Evolutionary conservation across 108 stramenopile species (phyloP), one percentile per base, ranked within the genome.

Genomic region (Fragilaria radians): DNA sequence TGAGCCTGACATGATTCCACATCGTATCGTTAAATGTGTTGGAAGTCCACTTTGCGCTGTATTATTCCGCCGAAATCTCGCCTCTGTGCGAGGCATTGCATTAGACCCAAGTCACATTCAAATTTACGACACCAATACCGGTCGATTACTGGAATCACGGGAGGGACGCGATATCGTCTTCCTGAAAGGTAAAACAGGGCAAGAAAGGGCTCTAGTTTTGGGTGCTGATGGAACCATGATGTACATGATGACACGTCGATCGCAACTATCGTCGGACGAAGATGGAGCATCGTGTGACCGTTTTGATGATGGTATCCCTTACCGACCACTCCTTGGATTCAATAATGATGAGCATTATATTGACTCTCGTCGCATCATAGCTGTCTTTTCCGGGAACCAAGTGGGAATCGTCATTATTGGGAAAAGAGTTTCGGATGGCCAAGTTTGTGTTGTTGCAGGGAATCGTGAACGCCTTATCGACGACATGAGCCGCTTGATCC

Each of bases 121-220:
- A 7, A 28, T 24, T 19, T 25, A 49, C 2, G 46, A 32, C 24
- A 47, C 27, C 9, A 52, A 70, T 23, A 56, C 50, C 7, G 55
- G 56, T 4, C 31, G 9, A 23, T 21, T 28, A 7, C 18, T 55
- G 28, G 50, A 28, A 55, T 29, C 32, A 32, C n/a, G 68, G 22
- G 72, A 76, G 47, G 76, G 61, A 31, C 80, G 86, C 9, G 90
- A 88, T 66, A 63, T 81, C 4, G 80, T 71, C 1, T 91, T 91
- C 52, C 48, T 88, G 17, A 54, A 59, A 46, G 65, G 64, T 18
- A 70, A 59, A 2, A 69, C 68, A 46, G 72, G 63, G 4, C 68
- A 68, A 28, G 73, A 78, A 3, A 73, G 80, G 52, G 32, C 82
- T 11, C 70, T 91, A 9, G 63, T 91, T 1, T 57, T 91, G 4